These are phyloP conservation scores for Apophysomyces sp. DNA, from an alignment of 371 early-diverging fungal species.

Conservation along the genomic window DNA sequence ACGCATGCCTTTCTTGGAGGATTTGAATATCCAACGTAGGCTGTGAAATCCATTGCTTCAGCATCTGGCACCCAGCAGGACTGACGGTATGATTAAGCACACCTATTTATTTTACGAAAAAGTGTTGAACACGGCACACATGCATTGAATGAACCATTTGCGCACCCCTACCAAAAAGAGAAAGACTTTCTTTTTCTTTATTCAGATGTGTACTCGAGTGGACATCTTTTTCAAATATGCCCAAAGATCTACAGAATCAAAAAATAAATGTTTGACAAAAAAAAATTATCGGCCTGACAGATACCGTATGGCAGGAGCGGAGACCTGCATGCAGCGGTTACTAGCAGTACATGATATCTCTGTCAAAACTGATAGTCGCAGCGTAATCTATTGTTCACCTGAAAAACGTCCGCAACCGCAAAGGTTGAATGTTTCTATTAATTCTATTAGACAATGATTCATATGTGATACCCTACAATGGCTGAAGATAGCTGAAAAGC, in stretches of 20 bases:
- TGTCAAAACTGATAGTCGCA: neutral
- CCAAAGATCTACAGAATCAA: slow-evolving; percentile 50
- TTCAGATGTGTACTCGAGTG: slow-evolving; percentile 68
- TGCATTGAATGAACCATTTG: neutral
- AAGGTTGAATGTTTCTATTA: slow-evolving; percentile 21
- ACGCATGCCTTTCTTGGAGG: slow-evolving; percentile 51
- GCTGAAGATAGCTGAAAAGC: slow-evolving; percentile 46
- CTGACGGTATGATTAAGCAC: slow-evolving; percentile 64
- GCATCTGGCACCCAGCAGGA: slow-evolving; percentile 50
- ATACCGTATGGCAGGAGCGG: slow-evolving; percentile 55
- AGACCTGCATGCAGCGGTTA: slow-evolving; percentile 53
- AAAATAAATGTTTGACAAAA: neutral
- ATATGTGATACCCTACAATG: slow-evolving; percentile 20
- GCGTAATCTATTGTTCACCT: slow-evolving; percentile 12
- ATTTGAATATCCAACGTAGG: slow-evolving; percentile 51
- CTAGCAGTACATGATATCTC: neutral
- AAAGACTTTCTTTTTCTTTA: slow-evolving; percentile 62
- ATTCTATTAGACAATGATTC: slow-evolving; percentile 15
- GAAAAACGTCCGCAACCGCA: slow-evolving; percentile 19
- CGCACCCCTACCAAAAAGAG: slow-evolving; percentile 58
- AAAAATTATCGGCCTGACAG: neutral
- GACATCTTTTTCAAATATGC: slow-evolving; percentile 64
- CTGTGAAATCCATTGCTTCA: slow-evolving; percentile 66
- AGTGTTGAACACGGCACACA: neutral
- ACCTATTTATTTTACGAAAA: slow-evolving; percentile 35